A percentile compares a stretch with the other conserved stretches of the same genome.
Evolutionary conservation across 495 filamentous ascomycete species (phyloP).

Genomic region (Neurospora sublineolata): DNA sequence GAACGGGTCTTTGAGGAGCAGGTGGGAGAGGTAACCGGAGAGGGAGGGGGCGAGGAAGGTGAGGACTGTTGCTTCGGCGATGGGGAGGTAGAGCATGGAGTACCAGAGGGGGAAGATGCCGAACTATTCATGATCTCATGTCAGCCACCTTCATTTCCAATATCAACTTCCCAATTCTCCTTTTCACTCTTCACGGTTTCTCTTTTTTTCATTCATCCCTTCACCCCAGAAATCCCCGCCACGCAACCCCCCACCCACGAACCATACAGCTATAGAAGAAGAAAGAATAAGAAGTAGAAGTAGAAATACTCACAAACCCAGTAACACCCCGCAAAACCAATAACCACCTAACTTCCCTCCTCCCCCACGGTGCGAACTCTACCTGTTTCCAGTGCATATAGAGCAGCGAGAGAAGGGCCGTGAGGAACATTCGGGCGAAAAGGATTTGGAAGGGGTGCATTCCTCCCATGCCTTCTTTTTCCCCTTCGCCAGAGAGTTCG

Average conservation of each 20-base stretch:
- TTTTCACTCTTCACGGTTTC: no score
- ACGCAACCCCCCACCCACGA: no score
- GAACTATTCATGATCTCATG: constrained; percentile 24
- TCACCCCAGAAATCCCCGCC: no score
- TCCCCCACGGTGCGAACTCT: constrained; percentile 57
- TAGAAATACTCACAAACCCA: constrained; percentile 43
- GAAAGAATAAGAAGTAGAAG: neutral
- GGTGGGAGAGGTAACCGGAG: constrained; percentile 70
- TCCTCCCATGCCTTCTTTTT: neutral
- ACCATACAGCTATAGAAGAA: neutral
- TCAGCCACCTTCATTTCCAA: neutral
- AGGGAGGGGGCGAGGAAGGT: constrained; percentile 80
- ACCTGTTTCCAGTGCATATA: constrained; percentile 62
- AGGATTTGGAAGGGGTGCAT: constrained; percentile 87
- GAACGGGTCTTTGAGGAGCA: constrained; percentile 67
- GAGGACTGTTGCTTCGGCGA: constrained; percentile 86
- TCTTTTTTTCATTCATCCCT: no score
- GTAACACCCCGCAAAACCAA: constrained; percentile 57
- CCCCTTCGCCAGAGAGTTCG: constrained; percentile 56
- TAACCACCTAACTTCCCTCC: constrained; percentile 49
- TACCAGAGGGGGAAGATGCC: constrained; percentile 55
- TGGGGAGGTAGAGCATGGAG: constrained; percentile 74
- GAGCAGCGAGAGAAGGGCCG: constrained; percentile 48
- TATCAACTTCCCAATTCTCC: no score
- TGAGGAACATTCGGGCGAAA: constrained; percentile 76